These are phyloP conservation scores for Bacterosira constricta DNA, from an alignment of 108 stramenopile species.

Conservation along the genomic window DNA sequence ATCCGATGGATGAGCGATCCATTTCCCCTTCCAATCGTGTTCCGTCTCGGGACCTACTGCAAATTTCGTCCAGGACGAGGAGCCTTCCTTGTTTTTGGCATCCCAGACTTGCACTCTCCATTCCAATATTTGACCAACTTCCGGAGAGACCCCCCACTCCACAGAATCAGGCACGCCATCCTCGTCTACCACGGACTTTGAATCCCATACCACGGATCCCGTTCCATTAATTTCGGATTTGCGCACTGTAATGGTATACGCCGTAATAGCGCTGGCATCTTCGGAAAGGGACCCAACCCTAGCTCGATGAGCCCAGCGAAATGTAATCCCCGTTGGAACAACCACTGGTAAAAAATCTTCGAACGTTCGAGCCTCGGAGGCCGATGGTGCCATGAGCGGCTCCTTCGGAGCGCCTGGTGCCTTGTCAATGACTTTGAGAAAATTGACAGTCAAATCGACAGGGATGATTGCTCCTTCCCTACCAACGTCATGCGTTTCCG, in stretches of 20 bases:
- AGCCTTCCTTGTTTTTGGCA: not conserved
- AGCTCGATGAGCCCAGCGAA: slow-evolving; percentile 42
- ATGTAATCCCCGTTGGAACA: not conserved
- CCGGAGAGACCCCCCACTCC: not conserved
- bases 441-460: slow-evolving; percentile 38
- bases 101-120: slow-evolving; percentile 22
- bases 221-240: not conserved
- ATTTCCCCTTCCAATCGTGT: slow-evolving; percentile 19
- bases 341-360: slow-evolving; percentile 45
- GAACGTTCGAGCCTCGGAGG: not conserved
- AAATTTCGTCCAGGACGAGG: slow-evolving; percentile 23
- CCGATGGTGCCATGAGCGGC: slow-evolving; percentile 6
- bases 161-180: too few species aligned
- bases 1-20: slow-evolving; percentile 34
- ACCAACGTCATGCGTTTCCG: not conserved
- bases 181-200: too few species aligned
- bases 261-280: slow-evolving; percentile 20
- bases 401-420: slow-evolving; percentile 40
- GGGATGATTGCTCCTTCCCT: slow-evolving; percentile 22
- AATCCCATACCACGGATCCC: not conserved
- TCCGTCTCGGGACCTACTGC: slow-evolving; percentile 18
- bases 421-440: slow-evolving; percentile 21
- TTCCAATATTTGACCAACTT: slow-evolving; percentile 20
- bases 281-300: slow-evolving; percentile 6
- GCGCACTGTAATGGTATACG: slow-evolving; percentile 21